Evolutionary conservation across 2,329 filamentous ascomycete genomes (phyloP).

Genomic region (Curvularia verruculosa): DNA sequence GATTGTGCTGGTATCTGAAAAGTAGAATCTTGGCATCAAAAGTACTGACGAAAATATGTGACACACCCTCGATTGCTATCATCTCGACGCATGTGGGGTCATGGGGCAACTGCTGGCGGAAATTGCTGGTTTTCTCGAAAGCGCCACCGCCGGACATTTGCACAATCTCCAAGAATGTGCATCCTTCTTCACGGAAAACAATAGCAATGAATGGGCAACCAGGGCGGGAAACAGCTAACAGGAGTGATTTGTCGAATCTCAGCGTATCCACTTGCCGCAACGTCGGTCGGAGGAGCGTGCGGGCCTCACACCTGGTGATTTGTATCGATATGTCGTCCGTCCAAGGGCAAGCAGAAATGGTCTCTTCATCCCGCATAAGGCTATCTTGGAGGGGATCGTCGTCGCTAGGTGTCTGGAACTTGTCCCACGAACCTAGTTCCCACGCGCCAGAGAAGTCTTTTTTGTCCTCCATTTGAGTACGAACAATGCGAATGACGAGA

Average conservation of each 20-base stretch:
- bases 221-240: slow-evolving; percentile 30
- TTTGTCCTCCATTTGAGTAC: slow-evolving; percentile 27
- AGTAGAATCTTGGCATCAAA: slow-evolving; percentile 33
- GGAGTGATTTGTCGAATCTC: slow-evolving; percentile 23
- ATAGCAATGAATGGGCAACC: slow-evolving; percentile 26
- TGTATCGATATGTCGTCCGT: slow-evolving; percentile 36
- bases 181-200: slow-evolving; percentile 26
- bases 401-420: slow-evolving; percentile 29
- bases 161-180: slow-evolving; percentile 32
- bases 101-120: slow-evolving; percentile 23
- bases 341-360: slow-evolving; percentile 37
- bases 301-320: slow-evolving; percentile 35
- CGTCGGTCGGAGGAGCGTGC: slow-evolving; percentile 29
- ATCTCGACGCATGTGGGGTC: slow-evolving; percentile 47
- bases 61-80: slow-evolving; percentile 24
- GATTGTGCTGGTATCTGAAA: slow-evolving; percentile 19
- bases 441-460: slow-evolving; percentile 28
- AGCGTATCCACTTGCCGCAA: slow-evolving; percentile 25
- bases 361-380: slow-evolving; percentile 40
- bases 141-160: slow-evolving; percentile 24
- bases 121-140: slow-evolving; percentile 17
- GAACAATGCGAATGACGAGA: slow-evolving; percentile 36
- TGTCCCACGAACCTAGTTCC: slow-evolving; percentile 36
- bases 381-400: slow-evolving; percentile 31
- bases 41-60: slow-evolving; percentile 39